Percentiles rank a stretch among this genome's conserved stretches.
Evolutionary conservation across 768 basidiomycete genomes (phyloP).

Genomic region (Coprinopsis cinerea): DNA sequence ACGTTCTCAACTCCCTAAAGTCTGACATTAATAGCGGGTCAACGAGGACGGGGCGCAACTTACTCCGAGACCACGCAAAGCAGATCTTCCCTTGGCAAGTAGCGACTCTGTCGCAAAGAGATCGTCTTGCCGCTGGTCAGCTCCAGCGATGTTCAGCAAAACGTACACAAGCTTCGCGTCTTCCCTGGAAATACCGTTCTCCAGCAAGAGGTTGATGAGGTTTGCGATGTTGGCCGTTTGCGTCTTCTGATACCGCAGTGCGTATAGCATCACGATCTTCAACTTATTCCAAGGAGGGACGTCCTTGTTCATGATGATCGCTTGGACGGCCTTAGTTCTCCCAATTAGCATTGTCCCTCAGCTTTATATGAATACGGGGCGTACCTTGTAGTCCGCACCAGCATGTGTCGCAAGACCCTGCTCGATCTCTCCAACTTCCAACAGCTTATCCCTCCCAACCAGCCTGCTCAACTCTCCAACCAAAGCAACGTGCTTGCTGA

Average conservation of each 20-base stretch:
- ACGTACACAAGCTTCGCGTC: slow-evolving; percentile 91
- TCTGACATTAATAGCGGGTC: background rate
- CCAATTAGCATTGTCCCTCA: background rate
- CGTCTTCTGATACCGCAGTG: slow-evolving; percentile 90
- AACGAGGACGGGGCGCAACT: slow-evolving; percentile 7
- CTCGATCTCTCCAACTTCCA: slow-evolving; percentile 92
- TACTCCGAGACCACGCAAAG: slow-evolving; percentile 92
- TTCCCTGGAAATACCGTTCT: slow-evolving; percentile 70
- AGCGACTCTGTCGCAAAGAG: slow-evolving; percentile 93
- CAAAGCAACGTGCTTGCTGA: slow-evolving; percentile 96
- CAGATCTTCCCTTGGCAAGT: slow-evolving; percentile 89
- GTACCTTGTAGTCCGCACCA: slow-evolving; percentile 81
- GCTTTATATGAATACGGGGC: slow-evolving; percentile 13
- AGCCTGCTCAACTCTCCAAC: slow-evolving; percentile 94
- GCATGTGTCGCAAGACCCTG: slow-evolving; percentile 93
- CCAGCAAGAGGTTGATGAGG: slow-evolving; percentile 66
- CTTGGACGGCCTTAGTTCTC: slow-evolving; percentile 67
- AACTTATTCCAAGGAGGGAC: slow-evolving; percentile 82
- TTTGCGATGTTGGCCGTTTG: slow-evolving; percentile 77
- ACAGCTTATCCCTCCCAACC: slow-evolving; percentile 76
- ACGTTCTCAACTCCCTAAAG: slow-evolving; percentile 94
- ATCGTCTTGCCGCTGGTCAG: slow-evolving; percentile 96
- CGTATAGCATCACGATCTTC: slow-evolving; percentile 85
- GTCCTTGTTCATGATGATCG: slow-evolving; percentile 57
- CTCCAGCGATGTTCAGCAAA: slow-evolving; percentile 86